Evolutionary conservation across 345 rosid species (phyloP), one percentile per base, ranked within the genome.

Genomic region (Microcos paniculata): DNA sequence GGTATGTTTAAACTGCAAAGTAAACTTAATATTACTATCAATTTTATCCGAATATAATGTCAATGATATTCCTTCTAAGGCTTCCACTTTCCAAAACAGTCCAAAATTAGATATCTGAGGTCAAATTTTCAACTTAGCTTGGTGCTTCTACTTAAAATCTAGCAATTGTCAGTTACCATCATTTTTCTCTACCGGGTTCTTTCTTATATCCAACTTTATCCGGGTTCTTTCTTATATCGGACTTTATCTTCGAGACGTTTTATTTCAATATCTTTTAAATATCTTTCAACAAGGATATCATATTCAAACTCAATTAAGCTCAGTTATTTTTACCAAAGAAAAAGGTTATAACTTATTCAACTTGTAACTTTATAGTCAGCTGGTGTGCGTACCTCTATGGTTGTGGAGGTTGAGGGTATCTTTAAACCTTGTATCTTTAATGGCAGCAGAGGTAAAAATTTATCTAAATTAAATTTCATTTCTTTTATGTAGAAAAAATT

Each of bases 131-230:
- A 68, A 46, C 38, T 26, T 68, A 46, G 56, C 16, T 46, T 24
- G 40, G 56, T 46, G 16, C 57, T 67, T 67, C 71, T 67, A 26
- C 26, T 48, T 40, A 68, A 28, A 68, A 68, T 16, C 56, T 28
- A 48, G 57, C 9, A 46, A 26, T 48, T 8, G 9, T 68, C 72
- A 28, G 26, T 67, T 42, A 49, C 33, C 0, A n/a, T 43, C 52
- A 43, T 43, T 65, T 13, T 65, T 30, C 49, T 64, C 70, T 16
- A n/a, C n/a, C n/a, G n/a, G n/a, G n/a, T 10, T 62, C n/a, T 38
- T 26, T 35, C 48, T 63, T n/a, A n/a, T n/a, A n/a, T n/a, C n/a
- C n/a, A n/a, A n/a, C n/a, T n/a, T n/a, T n/a, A n/a, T n/a, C n/a
- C n/a, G n/a, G n/a, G n/a, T n/a, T n/a, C 45, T 42, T 52, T 70